phyloP scores from a whole-genome alignment of 179 eudicot genomes.

The Vitellaria paradoxa region DNA sequence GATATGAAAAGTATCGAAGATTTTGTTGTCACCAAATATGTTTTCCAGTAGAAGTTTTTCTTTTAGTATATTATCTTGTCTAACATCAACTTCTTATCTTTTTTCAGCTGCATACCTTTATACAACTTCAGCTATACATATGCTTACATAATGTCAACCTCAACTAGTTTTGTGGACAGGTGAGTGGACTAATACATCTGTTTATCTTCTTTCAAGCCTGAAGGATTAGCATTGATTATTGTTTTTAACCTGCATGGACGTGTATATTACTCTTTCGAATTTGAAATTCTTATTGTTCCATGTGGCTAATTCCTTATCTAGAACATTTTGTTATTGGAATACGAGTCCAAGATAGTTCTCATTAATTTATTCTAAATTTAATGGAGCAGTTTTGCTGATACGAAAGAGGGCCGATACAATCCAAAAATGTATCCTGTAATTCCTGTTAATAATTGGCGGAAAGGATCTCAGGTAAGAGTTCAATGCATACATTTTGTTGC shows the following conservation, averaged over 20 bases:
- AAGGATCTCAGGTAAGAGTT: slow-evolving; percentile 83
- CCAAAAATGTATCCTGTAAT: slow-evolving; percentile 86
- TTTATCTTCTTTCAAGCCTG: not conserved
- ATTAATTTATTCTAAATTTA: not conserved
- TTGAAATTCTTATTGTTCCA: not conserved
- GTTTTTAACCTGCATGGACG: not conserved
- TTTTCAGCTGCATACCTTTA: slow-evolving; percentile 89
- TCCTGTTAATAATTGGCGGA: slow-evolving; percentile 79
- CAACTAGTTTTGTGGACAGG: slow-evolving; percentile 98
- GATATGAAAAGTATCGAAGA: not conserved
- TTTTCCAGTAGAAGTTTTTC: not conserved
- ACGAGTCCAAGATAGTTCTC: not conserved
- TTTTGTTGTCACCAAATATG: not conserved
- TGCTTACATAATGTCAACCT: slow-evolving; percentile 80
- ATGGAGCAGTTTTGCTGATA: slow-evolving; percentile 75
- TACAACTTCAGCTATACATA: slow-evolving; percentile 95
- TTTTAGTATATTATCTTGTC: slow-evolving; percentile 17
- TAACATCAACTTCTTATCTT: slow-evolving; percentile 29
- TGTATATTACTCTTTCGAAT: not conserved
- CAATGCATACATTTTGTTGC: not conserved
- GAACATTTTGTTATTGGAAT: not conserved
- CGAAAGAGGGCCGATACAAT: slow-evolving; percentile 87
- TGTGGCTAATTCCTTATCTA: not conserved
- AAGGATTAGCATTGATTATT: not conserved
- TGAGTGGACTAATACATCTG: slow-evolving; percentile 21